These are phyloP conservation scores for Fusarium sp. DNA, from an alignment of 2,329 filamentous ascomycete species.

Conservation along the genomic window DNA sequence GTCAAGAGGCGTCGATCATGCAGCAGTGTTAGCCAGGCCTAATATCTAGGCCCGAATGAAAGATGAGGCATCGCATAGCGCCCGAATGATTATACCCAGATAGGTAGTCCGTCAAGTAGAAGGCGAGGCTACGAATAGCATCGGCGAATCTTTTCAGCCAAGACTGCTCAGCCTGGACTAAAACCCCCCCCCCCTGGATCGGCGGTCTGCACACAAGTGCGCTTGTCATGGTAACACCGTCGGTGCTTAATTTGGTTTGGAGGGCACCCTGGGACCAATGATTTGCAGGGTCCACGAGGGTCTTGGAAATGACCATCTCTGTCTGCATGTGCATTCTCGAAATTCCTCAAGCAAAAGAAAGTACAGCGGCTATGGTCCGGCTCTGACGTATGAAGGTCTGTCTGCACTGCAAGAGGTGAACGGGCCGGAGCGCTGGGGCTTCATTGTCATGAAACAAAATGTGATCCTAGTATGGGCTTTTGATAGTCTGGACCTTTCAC, in stretches of 20 bases:
- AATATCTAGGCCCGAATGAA: slow-evolving; percentile 11
- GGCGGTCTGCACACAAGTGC: slow-evolving; percentile 43
- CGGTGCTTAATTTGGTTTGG: slow-evolving; percentile 45
- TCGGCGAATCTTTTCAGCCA: slow-evolving; percentile 45
- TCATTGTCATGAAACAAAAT: slow-evolving; percentile 39
- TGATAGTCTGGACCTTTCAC: slow-evolving; percentile 42
- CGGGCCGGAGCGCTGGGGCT: slow-evolving; percentile 32
- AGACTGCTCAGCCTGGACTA: slow-evolving; percentile 38
- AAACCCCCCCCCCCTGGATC: slow-evolving; percentile 47
- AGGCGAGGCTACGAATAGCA: slow-evolving; percentile 39
- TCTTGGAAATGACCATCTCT: slow-evolving; percentile 26
- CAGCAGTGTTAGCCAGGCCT: not conserved
- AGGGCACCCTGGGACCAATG: slow-evolving; percentile 35
- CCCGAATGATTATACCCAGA: slow-evolving; percentile 30
- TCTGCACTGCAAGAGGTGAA: slow-evolving; percentile 19
- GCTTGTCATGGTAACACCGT: slow-evolving; percentile 39
- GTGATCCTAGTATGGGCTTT: slow-evolving; percentile 31
- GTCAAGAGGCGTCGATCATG: slow-evolving; percentile 13
- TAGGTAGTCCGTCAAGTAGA: slow-evolving; percentile 29
- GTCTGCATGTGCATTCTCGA: slow-evolving; percentile 14
- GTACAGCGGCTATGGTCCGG: slow-evolving; percentile 20
- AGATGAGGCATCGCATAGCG: slow-evolving; percentile 28
- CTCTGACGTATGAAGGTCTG: slow-evolving; percentile 15
- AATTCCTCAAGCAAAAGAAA: slow-evolving; percentile 26
- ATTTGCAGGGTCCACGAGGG: slow-evolving; percentile 46